Conservation (phyloP, 1,139 yeast species). For the Taiozyma sp. region DNA sequence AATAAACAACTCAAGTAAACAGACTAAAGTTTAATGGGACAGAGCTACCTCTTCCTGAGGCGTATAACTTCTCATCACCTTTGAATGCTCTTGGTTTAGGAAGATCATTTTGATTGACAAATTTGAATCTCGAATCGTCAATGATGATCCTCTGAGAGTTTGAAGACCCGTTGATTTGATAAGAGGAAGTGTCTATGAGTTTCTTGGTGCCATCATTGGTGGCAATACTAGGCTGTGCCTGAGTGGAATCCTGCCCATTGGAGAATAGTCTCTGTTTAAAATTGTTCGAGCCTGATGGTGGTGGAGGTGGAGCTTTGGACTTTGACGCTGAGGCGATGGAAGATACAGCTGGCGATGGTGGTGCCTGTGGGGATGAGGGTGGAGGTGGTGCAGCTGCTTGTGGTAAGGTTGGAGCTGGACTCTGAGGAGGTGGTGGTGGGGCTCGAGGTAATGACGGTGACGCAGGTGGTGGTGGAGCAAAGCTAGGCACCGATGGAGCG, state of each 20-base stretch:
- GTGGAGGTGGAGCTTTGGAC: constrained; percentile 19
- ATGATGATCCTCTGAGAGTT: constrained; percentile 34
- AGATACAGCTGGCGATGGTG: constrained; percentile 16
- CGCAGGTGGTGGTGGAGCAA: constrained; percentile 16
- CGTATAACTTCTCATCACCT: constrained; percentile 70
- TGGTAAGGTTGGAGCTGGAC: constrained; percentile 14
- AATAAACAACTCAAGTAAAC: constrained; percentile 21
- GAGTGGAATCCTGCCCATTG: background rate
- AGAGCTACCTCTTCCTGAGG: constrained; percentile 94
- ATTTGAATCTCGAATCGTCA: constrained; percentile 73
- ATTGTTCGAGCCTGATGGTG: constrained; percentile 17
- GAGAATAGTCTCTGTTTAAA: constrained; percentile 18
- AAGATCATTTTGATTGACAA: constrained; percentile 59
- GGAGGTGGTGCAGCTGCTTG: constrained; percentile 14
- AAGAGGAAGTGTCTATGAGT: constrained; percentile 16
- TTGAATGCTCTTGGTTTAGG: constrained; percentile 82
- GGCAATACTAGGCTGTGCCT: background rate
- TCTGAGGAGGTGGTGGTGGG: constrained; percentile 4
- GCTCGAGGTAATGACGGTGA: constrained; percentile 10
- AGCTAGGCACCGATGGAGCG: constrained; percentile 7
- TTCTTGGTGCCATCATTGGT: constrained; percentile 1
- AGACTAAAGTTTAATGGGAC: constrained; percentile 72
- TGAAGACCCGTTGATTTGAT: constrained; percentile 20
- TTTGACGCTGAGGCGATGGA: constrained; percentile 17
- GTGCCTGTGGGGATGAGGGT: constrained; percentile 8